Evolutionary conservation across 139 green algal genomes (phyloP).

Genomic region (Coccomyxa sp.): DNA sequence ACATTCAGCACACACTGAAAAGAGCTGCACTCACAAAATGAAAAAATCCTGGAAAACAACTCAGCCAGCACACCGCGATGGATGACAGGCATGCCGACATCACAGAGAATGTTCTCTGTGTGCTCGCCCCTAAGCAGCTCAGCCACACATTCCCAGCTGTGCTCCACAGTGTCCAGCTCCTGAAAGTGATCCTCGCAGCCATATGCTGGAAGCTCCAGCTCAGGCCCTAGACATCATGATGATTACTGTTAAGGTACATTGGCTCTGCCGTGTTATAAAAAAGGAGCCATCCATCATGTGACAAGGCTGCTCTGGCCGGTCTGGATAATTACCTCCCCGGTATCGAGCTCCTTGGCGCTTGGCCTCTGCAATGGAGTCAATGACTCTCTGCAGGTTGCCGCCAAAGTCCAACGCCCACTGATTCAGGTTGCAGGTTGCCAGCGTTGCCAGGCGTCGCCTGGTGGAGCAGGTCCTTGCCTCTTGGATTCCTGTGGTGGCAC

Average conservation of each 20-base stretch:
- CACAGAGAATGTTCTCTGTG: conserved; percentile 78
- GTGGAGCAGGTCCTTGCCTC: background rate
- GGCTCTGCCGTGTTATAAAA: background rate
- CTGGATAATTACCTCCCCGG: conserved; percentile 15
- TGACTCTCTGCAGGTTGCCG: conserved; percentile 83
- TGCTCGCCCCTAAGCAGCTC: conserved; percentile 50
- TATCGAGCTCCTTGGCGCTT: conserved; percentile 66
- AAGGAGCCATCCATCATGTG: background rate
- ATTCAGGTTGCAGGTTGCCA: conserved; percentile 95
- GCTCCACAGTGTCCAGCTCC: conserved; percentile 85
- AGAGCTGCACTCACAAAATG: too few species aligned
- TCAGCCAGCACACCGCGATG: conserved; percentile 56
- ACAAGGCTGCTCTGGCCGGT: background rate
- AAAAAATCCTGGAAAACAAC: background rate
- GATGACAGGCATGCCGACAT: conserved; percentile 91
- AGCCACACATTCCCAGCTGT: conserved; percentile 84
- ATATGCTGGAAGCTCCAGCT: conserved; percentile 95
- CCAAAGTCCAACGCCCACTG: conserved; percentile 98
- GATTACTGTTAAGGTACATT: conserved; percentile 7
- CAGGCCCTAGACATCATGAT: conserved; percentile 65
- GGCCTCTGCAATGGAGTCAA: conserved; percentile 69
- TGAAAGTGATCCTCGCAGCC: conserved; percentile 99
- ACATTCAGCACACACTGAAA: conserved; percentile 22
- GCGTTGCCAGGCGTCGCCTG: conserved; percentile 25
- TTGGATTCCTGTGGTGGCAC: too few species aligned